A percentile compares a stretch with the other conserved stretches of the same genome.
Conservation (phyloP, 371 early-diverging fungal species). For the Mortierella polycephala region DNA sequence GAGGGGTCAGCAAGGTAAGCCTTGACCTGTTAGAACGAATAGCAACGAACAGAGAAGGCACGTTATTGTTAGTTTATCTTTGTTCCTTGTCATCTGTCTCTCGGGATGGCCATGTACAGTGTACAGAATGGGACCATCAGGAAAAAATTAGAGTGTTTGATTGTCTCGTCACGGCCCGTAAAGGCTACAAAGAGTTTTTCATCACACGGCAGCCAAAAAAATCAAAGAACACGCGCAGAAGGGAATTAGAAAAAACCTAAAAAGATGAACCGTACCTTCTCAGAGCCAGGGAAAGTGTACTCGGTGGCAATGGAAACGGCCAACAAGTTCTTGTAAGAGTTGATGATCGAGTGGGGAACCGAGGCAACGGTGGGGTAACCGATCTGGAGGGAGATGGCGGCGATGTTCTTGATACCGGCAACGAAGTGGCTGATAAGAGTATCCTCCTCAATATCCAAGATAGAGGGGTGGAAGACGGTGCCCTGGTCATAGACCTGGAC, state of each 20-base stretch:
- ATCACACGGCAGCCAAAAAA: conserved; percentile 59
- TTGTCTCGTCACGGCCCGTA: conserved; percentile 60
- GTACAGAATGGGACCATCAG: conserved; percentile 61
- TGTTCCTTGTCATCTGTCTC: neutral
- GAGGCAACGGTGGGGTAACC: conserved; percentile 96
- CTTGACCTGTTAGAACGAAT: conserved; percentile 73
- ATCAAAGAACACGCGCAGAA: conserved; percentile 1
- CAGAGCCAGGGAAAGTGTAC: conserved; percentile 93
- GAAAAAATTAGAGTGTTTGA: conserved; percentile 83
- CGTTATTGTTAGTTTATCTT: neutral
- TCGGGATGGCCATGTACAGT: neutral
- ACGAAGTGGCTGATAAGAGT: conserved; percentile 84
- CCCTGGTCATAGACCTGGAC: conserved; percentile 95
- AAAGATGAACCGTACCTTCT: conserved; percentile 71
- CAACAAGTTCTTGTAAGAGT: conserved; percentile 97
- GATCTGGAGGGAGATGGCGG: conserved; percentile 94
- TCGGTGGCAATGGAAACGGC: conserved; percentile 92
- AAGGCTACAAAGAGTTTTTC: conserved; percentile 53
- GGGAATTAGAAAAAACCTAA: neutral
- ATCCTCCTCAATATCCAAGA: conserved; percentile 95
- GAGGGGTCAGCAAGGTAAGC: conserved; percentile 90
- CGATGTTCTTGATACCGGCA: conserved; percentile 87
- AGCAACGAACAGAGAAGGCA: neutral
- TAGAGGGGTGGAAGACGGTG: conserved; percentile 88
- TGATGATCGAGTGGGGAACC: conserved; percentile 97